Conservation (phyloP, 1,284 basidiomycete species). For the Cryptococcus sp. region DNA sequence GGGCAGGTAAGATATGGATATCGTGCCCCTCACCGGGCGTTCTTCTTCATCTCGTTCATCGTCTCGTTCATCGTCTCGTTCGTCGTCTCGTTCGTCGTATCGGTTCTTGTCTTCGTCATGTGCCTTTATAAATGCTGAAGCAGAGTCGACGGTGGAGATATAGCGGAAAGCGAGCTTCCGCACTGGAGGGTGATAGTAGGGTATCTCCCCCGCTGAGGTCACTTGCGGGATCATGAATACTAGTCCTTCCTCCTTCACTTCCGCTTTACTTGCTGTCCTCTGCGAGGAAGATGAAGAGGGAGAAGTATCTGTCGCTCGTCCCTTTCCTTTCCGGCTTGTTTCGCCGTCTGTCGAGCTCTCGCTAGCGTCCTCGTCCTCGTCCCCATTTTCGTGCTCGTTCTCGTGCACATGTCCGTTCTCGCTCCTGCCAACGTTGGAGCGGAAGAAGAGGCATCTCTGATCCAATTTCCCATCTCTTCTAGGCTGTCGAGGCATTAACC, state of each 20-base stretch:
- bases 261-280: not conserved
- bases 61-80: constrained; percentile 5
- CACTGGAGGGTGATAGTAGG: constrained; percentile 51
- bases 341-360: not conserved
- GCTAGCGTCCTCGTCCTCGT: not conserved
- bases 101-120: not conserved
- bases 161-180: constrained; percentile 44
- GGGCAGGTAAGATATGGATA: constrained; percentile 40
- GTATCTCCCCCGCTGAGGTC: constrained; percentile 32
- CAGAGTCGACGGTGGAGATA: constrained; percentile 13
- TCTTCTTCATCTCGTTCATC: constrained; percentile 2
- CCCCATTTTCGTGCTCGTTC: too few relatives aligned
- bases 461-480: constrained; percentile 42
- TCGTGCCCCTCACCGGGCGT: constrained; percentile 12
- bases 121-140: not conserved
- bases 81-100: constrained; percentile 4
- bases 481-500: constrained; percentile 48
- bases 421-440: constrained; percentile 13
- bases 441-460: constrained; percentile 40
- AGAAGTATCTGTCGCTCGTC: not conserved
- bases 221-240: constrained; percentile 43
- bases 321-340: constrained; percentile 6
- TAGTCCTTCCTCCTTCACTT: constrained; percentile 25
- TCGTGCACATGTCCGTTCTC: constrained; percentile 7
- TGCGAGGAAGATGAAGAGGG: not conserved